A percentile compares a stretch with the other conserved stretches of the same genome.
These are phyloP conservation scores for Carex scoparia DNA, from an alignment of 176 grass and related monocot genomes.

Conservation along the genomic window DNA sequence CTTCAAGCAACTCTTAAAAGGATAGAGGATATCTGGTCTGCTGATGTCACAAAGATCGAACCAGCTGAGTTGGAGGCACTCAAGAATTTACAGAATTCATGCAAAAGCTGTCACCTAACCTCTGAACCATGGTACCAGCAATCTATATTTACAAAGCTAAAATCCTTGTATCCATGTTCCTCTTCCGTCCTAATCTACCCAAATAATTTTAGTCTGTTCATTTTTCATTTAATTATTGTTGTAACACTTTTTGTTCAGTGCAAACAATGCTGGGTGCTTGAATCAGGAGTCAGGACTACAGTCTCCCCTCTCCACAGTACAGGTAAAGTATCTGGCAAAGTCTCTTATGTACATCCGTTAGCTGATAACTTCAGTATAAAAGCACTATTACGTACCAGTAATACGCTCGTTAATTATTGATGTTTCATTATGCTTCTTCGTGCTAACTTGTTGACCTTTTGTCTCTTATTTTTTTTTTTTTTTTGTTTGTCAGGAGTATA, in stretches of 20 bases:
- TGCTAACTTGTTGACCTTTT: neutral
- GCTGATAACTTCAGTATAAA: neutral
- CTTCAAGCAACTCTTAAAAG: too few species aligned
- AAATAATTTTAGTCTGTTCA: neutral
- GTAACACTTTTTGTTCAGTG: conserved; percentile 42
- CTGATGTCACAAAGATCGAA: too few species aligned
- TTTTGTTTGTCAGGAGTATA: neutral
- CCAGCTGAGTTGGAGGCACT: too few species aligned
- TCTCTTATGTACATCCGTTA: neutral
- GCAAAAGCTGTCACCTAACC: too few species aligned
- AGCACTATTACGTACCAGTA: neutral
- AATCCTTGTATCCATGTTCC: too few species aligned
- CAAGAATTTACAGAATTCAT: too few species aligned
- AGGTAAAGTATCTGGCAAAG: conserved; percentile 51
- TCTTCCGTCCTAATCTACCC: too few species aligned
- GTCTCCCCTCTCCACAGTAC: conserved; percentile 78
- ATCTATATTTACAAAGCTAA: too few species aligned
- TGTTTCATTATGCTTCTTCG: neutral
- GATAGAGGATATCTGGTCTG: too few species aligned
- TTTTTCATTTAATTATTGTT: too few species aligned
- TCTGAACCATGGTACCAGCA: too few species aligned
- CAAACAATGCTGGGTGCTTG: conserved; percentile 48
- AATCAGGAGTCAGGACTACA: conserved; percentile 85
- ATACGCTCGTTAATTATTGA: neutral
- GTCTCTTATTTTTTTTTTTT: neutral